Conservation (phyloP, 2,329 filamentous ascomycete species). For the Colletotrichum godetiae region DNA sequence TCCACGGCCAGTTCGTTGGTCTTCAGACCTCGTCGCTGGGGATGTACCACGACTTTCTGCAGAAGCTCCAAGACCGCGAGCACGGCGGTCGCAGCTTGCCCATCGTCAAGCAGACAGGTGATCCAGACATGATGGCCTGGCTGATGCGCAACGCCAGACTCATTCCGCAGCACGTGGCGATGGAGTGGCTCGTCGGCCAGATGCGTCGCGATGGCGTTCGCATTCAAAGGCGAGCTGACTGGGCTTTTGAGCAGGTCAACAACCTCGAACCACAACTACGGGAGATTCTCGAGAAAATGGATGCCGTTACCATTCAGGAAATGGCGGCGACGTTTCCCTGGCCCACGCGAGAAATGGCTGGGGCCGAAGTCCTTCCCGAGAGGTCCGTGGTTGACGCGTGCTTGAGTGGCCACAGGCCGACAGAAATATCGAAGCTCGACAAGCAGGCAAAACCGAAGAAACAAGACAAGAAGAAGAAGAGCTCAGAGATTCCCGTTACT, state of each 20-base stretch:
- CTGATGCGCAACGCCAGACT: constrained; percentile 44
- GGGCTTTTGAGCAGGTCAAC: constrained; percentile 43
- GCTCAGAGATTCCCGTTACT: neutral
- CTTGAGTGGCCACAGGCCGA: constrained; percentile 45
- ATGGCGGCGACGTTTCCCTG: constrained; percentile 51
- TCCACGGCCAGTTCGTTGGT: constrained; percentile 44
- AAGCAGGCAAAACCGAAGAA: constrained; percentile 13
- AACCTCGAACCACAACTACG: constrained; percentile 46
- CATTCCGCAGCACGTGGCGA: constrained; percentile 45
- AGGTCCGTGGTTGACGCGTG: constrained; percentile 37
- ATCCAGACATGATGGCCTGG: constrained; percentile 47
- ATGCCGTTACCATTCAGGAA: constrained; percentile 43
- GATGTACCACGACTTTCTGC: constrained; percentile 48
- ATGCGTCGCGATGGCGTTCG: constrained; percentile 46
- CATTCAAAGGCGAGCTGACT: constrained; percentile 43
- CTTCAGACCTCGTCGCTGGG: constrained; percentile 43
- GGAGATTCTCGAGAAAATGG: constrained; percentile 44
- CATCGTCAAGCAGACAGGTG: constrained; percentile 47
- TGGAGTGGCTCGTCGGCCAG: constrained; percentile 48
- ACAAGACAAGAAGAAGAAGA: neutral
- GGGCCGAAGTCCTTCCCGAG: constrained; percentile 47
- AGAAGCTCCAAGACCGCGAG: constrained; percentile 47
- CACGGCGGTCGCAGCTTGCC: constrained; percentile 49
- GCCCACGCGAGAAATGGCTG: constrained; percentile 48
- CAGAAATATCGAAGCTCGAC: constrained; percentile 45